phyloP scores from a whole-genome alignment of 306 rosid species.

The Casuarina equisetifolia region DNA sequence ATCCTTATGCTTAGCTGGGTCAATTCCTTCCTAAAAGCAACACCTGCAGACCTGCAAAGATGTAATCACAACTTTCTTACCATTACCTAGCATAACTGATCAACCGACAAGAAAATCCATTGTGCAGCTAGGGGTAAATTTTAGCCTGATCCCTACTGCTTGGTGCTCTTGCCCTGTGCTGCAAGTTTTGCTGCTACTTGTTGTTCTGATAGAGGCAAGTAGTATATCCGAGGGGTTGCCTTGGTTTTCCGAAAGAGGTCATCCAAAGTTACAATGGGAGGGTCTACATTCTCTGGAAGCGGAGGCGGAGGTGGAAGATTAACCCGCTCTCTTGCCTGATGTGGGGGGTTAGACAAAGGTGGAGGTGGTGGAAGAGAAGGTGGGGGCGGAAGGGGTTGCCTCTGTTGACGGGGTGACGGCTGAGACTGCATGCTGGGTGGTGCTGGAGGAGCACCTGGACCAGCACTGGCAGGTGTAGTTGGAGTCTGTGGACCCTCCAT shows the following conservation, averaged over 20 bases:
- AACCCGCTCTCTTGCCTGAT: conserved; percentile 65
- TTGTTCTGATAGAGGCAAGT: conserved; percentile 84
- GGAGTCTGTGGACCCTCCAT: conserved; percentile 63
- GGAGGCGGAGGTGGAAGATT: conserved; percentile 90
- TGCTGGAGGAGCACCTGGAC: conserved; percentile 43
- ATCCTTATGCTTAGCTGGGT: conserved; percentile 15
- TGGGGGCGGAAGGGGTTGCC: conserved; percentile 36
- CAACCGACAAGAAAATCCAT: conserved; percentile 27
- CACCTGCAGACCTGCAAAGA: conserved; percentile 40
- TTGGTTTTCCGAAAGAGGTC: conserved; percentile 92
- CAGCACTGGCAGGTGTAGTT: conserved; percentile 45
- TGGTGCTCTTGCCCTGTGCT: conserved; percentile 46
- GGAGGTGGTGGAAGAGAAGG: conserved; percentile 55
- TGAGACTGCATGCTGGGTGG: conserved; percentile 40
- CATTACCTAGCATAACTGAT: conserved; percentile 35
- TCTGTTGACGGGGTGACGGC: conserved; percentile 42
- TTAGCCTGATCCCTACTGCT: conserved; percentile 35
- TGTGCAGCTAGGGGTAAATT: conserved; percentile 23
- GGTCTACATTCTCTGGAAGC: conserved; percentile 59
- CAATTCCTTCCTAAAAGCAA: conserved; percentile 11
- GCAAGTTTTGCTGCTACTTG: conserved; percentile 75
- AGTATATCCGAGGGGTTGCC: conserved; percentile 90
- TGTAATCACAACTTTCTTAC: conserved; percentile 39
- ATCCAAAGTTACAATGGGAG: conserved; percentile 84
- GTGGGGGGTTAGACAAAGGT: conserved; percentile 46